A percentile compares a stretch with the other conserved stretches of the same genome.
These are phyloP conservation scores for Eimeria acervulina DNA, from an alignment of 169 alveolate genomes.

Conservation along the genomic window DNA sequence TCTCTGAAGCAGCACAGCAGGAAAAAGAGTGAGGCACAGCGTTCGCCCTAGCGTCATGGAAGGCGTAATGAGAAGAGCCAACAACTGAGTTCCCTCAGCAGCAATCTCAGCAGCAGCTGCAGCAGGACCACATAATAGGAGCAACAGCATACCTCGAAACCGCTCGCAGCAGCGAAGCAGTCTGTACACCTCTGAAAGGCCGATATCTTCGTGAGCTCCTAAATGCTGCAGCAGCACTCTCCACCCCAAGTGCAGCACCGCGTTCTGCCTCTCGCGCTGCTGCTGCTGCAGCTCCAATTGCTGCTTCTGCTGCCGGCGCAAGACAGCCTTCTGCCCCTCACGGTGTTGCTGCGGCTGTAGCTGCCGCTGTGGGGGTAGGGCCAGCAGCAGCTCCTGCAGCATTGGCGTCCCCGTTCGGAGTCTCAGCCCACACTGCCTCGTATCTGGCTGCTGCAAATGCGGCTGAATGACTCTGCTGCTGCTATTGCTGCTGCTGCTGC, in stretches of 20 bases:
- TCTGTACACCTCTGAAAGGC: constrained; percentile 28
- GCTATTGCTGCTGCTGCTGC: constrained; percentile 21
- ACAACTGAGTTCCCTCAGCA: not conserved
- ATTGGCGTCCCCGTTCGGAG: constrained; percentile 14
- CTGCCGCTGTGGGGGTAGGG: constrained; percentile 15
- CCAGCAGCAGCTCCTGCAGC: constrained; percentile 36
- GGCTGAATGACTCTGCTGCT: not conserved
- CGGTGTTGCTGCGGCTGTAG: not conserved
- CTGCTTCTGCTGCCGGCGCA: not conserved
- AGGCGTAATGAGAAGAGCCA: not conserved
- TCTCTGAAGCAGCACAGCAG: constrained; percentile 37
- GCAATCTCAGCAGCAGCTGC: not conserved
- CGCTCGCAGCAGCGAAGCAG: constrained; percentile 63
- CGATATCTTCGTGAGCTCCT: not conserved
- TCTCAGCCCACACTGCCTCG: not conserved
- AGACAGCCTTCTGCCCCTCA: not conserved
- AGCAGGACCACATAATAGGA: not conserved
- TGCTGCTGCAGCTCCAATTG: not conserved
- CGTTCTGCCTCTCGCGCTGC: constrained; percentile 23
- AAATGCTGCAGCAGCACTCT: constrained; percentile 56
- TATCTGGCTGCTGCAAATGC: not conserved
- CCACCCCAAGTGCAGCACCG: constrained; percentile 49
- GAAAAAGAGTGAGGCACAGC: not conserved
- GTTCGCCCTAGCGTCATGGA: not conserved
- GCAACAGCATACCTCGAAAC: constrained; percentile 22